These are phyloP conservation scores for Nepenthes mirabilis DNA, from an alignment of 148 eudicot genomes.

Conservation along the genomic window DNA sequence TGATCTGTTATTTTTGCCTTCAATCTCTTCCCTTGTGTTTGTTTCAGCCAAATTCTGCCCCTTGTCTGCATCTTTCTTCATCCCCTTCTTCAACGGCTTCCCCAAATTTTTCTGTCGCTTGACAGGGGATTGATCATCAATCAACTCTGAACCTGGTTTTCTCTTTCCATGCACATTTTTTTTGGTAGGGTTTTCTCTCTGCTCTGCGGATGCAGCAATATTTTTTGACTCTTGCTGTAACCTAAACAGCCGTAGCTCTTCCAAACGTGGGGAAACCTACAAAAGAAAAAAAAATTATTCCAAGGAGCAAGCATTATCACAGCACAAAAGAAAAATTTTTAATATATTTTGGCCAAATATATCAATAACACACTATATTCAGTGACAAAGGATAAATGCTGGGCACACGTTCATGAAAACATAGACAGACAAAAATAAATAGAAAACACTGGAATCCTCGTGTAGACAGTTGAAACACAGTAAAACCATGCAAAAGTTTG, in stretches of 20 bases:
- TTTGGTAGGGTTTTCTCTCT: conserved; percentile 29
- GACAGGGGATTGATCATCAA: conserved; percentile 52
- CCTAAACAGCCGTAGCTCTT: conserved; percentile 66
- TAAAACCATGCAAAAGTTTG: no score
- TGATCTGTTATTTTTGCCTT: conserved; percentile 15
- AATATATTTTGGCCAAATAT: background rate
- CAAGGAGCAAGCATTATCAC: background rate
- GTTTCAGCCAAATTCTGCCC: conserved; percentile 17
- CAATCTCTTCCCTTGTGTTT: conserved; percentile 18
- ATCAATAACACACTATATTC: background rate
- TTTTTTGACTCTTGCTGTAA: conserved; percentile 70
- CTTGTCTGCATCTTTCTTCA: conserved; percentile 16
- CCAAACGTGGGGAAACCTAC: conserved; percentile 82
- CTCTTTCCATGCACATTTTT: conserved; percentile 61
- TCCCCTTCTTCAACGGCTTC: conserved; percentile 13
- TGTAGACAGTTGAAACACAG: no score
- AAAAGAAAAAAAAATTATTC: background rate
- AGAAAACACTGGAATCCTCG: no score
- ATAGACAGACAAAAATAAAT: background rate
- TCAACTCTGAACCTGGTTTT: conserved; percentile 30
- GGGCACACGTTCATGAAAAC: no score
- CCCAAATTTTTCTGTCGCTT: conserved; percentile 49
- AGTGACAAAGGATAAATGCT: no score
- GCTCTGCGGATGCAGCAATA: conserved; percentile 24
- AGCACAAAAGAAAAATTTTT: no score